phyloP scores from a whole-genome alignment of 2,329 filamentous ascomycete species.

The Venturia pyrina region DNA sequence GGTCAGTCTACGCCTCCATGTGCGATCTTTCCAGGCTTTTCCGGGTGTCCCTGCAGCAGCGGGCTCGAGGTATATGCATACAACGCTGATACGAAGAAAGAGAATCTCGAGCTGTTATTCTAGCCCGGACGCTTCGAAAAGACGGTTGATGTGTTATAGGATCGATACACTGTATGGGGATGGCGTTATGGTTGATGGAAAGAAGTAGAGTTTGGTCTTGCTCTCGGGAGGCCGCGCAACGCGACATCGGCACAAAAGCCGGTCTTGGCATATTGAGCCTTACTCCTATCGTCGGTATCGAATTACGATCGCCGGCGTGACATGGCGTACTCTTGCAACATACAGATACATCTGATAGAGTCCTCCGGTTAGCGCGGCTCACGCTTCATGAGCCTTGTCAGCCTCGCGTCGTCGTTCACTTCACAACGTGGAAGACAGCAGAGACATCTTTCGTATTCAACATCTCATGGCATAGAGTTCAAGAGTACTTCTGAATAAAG shows the following conservation, averaged over 20 bases:
- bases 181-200: not conserved
- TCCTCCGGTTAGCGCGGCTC: too few relatives aligned
- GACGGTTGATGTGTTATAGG: not conserved
- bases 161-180: not conserved
- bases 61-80: not conserved
- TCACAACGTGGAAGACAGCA: too few relatives aligned
- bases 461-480: too few relatives aligned
- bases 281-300: too few relatives aligned
- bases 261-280: not conserved
- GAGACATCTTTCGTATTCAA: too few relatives aligned
- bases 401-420: too few relatives aligned
- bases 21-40: not conserved
- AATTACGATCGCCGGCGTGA: too few relatives aligned
- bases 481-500: too few relatives aligned
- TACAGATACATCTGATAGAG: too few relatives aligned
- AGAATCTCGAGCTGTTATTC: not conserved
- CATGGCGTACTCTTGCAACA: too few relatives aligned
- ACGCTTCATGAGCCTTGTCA: too few relatives aligned
- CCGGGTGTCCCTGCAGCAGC: not conserved
- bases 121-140: not conserved
- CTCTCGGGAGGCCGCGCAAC: not conserved
- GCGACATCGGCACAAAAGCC: not conserved
- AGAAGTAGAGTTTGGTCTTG: not conserved
- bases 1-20: not conserved
- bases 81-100: too few relatives aligned